phyloP scores from a whole-genome alignment of 768 basidiomycete genomes.

The Mycena haematopus region DNA sequence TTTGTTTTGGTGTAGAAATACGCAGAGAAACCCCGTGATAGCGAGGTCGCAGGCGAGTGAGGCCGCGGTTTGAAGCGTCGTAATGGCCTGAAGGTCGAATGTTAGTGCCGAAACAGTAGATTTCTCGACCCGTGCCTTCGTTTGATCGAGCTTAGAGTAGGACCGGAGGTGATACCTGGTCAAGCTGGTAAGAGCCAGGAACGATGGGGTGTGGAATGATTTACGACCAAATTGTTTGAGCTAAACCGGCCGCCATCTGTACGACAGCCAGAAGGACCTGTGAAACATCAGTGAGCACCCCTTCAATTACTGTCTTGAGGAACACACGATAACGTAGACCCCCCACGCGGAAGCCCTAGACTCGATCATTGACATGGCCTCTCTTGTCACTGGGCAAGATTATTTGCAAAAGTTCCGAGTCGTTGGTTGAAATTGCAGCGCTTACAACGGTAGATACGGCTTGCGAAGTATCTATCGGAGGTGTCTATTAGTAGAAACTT shows the following conservation, averaged over 20 bases:
- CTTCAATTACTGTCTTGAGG: background rate
- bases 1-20: constrained; percentile 11
- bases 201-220: background rate
- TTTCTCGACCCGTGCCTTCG: constrained; percentile 10
- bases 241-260: constrained; percentile 22
- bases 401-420: background rate
- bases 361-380: background rate
- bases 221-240: constrained; percentile 17
- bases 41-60: constrained; percentile 22
- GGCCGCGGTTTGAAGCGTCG: constrained; percentile 23
- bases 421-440: background rate
- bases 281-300: background rate
- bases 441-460: constrained; percentile 17
- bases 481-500: background rate
- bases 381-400: constrained; percentile 8
- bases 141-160: constrained; percentile 15
- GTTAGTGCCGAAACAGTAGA: background rate
- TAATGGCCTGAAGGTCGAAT: constrained; percentile 10
- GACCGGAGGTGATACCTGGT: constrained; percentile 17
- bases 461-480: constrained; percentile 18
- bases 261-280: constrained; percentile 14
- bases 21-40: constrained; percentile 23
- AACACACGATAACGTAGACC: constrained; percentile 14
- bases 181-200: background rate
- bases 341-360: background rate